Conservation (phyloP, 164 flowering plant species). For the Stephania japonica region DNA sequence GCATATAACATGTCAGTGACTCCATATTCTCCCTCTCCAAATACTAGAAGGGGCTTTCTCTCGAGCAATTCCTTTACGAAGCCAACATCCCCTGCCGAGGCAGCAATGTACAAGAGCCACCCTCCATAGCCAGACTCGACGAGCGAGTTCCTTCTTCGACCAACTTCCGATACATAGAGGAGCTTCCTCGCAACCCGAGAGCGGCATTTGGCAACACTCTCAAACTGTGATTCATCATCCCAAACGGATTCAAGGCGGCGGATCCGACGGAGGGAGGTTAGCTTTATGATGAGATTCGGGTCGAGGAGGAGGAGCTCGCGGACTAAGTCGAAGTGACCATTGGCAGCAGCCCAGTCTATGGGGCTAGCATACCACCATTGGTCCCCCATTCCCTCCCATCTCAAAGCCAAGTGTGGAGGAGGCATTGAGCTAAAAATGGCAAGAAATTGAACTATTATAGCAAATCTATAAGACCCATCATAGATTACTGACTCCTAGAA, state of each 20-base stretch:
- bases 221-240: slow-evolving; percentile 66
- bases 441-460: no score
- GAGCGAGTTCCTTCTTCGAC: slow-evolving; percentile 36
- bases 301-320: slow-evolving; percentile 72
- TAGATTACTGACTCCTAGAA: no score
- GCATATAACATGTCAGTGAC: slow-evolving; percentile 81
- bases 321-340: slow-evolving; percentile 71
- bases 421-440: slow-evolving; percentile 25
- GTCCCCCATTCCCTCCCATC: slow-evolving; percentile 96
- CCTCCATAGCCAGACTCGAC: slow-evolving; percentile 88
- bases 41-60: slow-evolving; percentile 62
- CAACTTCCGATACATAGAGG: slow-evolving; percentile 44
- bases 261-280: slow-evolving; percentile 78
- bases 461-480: no score
- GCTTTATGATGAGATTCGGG: slow-evolving; percentile 78
- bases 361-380: slow-evolving; percentile 99
- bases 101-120: slow-evolving; percentile 94
- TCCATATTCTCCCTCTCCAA: slow-evolving; percentile 92
- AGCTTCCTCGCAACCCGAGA: slow-evolving; percentile 54
- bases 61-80: slow-evolving; percentile 60
- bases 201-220: slow-evolving; percentile 56
- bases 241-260: slow-evolving; percentile 90
- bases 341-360: slow-evolving; percentile 85
- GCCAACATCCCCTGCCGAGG: slow-evolving; percentile 74
- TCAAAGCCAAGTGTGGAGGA: slow-evolving; percentile 61